Percentiles rank a stretch among this genome's conserved stretches.
Evolutionary conservation across 23 red algal genomes (phyloP).

Genomic region (Gracilaria caudata): DNA sequence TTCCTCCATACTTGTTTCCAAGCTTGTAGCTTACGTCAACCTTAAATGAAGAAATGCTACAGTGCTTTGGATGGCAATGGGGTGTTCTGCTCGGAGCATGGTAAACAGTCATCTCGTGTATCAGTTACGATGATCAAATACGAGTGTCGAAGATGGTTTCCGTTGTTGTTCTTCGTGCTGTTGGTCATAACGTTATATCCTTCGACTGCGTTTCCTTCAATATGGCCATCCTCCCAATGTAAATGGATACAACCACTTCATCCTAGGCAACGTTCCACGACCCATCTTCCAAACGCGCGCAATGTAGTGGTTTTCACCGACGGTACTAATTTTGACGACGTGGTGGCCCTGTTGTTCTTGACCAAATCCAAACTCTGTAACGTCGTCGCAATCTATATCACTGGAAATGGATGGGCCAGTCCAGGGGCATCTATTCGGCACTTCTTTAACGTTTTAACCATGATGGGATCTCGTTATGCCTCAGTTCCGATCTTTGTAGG

Average conservation of each 20-base stretch:
- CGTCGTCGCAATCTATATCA: constrained; percentile 14
- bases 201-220: background rate
- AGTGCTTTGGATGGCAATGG: background rate
- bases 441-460: constrained; percentile 10
- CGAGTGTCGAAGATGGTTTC: background rate
- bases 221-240: background rate
- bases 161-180: background rate
- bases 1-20: background rate
- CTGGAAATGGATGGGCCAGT: constrained; percentile 28
- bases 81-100: background rate
- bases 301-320: constrained; percentile 27
- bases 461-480: constrained; percentile 7
- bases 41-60: background rate
- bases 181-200: background rate
- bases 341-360: constrained; percentile 18
- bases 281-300: background rate
- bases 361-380: background rate
- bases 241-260: background rate
- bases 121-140: background rate
- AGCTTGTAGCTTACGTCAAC: background rate
- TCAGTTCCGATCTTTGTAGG: constrained; percentile 4
- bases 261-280: background rate
- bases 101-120: background rate
- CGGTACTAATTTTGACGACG: constrained; percentile 29
- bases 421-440: constrained; percentile 5